Evolutionary conservation across 306 rosid genomes (phyloP).

Genomic region (Ceratonia siliqua): DNA sequence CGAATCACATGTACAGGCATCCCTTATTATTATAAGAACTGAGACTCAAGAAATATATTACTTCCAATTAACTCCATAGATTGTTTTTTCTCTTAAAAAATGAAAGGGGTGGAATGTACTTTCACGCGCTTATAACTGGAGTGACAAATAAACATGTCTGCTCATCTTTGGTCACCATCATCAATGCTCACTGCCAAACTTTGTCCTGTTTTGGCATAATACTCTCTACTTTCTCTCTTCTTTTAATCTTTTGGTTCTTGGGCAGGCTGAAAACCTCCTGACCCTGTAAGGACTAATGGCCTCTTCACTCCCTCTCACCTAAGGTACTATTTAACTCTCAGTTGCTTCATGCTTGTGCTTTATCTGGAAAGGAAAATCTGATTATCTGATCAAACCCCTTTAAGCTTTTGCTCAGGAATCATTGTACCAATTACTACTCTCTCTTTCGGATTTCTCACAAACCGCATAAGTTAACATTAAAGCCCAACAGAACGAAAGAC

Average conservation of each 20-base stretch:
- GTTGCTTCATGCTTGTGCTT: slow-evolving; percentile 31
- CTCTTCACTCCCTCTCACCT: neutral
- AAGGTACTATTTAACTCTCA: slow-evolving; percentile 30
- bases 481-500: neutral
- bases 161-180: slow-evolving; percentile 53
- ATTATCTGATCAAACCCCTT: neutral
- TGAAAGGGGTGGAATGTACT: no score
- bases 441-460: neutral
- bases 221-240: slow-evolving; percentile 32
- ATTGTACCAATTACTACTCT: neutral
- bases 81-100: no score
- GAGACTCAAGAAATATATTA: no score
- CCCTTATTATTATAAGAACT: no score
- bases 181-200: slow-evolving; percentile 60
- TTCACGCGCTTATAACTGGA: slow-evolving; percentile 36
- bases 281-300: neutral
- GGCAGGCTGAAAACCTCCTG: neutral
- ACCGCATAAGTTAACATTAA: neutral
- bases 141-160: neutral
- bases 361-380: slow-evolving; percentile 27
- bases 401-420: neutral
- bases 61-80: no score
- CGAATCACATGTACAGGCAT: no score
- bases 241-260: slow-evolving; percentile 10
- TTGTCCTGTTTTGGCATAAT: slow-evolving; percentile 56